These are phyloP conservation scores for Pilatotrama ljubarskyi DNA, from an alignment of 768 basidiomycete species.

Conservation along the genomic window DNA sequence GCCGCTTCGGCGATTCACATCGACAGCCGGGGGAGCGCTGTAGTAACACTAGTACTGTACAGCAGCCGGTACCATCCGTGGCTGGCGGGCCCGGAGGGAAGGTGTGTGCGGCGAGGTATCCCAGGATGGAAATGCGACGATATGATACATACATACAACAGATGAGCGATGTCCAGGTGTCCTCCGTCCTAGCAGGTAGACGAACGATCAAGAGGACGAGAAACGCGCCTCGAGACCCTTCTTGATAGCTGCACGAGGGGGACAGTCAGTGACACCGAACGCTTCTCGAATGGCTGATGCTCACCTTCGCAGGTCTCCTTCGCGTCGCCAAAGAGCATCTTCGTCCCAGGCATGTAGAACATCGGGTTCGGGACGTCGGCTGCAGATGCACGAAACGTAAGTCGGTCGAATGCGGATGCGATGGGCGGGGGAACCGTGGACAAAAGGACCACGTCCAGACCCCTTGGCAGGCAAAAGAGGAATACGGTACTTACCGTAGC, in stretches of 20 bases:
- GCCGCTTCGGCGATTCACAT: too few relatives aligned
- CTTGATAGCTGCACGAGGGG: slow-evolving; percentile 32
- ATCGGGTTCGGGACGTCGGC: slow-evolving; percentile 92
- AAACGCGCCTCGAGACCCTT: slow-evolving; percentile 32
- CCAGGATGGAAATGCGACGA: background rate
- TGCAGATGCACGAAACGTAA: slow-evolving; percentile 28
- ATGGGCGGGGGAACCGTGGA: background rate
- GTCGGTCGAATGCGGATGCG: background rate
- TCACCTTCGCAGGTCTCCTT: slow-evolving; percentile 87
- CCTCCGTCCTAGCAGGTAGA: background rate
- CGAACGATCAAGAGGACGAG: slow-evolving; percentile 6
- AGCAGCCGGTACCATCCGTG: too few relatives aligned
- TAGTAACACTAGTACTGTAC: too few relatives aligned
- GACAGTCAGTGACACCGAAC: background rate
- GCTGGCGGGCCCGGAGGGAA: too few relatives aligned
- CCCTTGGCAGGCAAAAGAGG: background rate
- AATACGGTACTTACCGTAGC: slow-evolving; percentile 60
- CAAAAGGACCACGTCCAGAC: too few relatives aligned
- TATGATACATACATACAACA: slow-evolving; percentile 18
- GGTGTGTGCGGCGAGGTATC: too few relatives aligned
- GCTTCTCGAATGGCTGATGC: background rate
- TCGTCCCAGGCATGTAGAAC: slow-evolving; percentile 90
- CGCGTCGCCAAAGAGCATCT: slow-evolving; percentile 92
- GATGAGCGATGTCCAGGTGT: slow-evolving; percentile 2
- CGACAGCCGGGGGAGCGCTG: too few relatives aligned